Evolutionary conservation across 345 rosid species (phyloP).

Genomic region (Fremontodendron californicum): DNA sequence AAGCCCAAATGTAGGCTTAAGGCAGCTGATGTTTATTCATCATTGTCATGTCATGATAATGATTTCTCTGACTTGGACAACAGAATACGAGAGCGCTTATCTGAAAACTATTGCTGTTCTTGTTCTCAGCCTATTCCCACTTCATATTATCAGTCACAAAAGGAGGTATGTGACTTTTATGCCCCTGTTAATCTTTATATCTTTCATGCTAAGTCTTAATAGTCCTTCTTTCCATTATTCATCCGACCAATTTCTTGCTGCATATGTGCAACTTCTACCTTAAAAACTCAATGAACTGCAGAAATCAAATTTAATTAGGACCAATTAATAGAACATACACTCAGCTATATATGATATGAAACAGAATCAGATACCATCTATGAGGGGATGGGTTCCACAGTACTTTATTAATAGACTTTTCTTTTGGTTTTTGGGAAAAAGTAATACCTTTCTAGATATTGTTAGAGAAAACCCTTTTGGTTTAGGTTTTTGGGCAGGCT

Average conservation of each 20-base stretch:
- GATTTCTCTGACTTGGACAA: slow-evolving; percentile 74
- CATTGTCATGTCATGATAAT: slow-evolving; percentile 42
- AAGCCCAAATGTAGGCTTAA: slow-evolving; percentile 85
- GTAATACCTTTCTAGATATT: not conserved
- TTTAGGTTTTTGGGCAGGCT: not conserved
- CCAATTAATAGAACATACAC: not conserved
- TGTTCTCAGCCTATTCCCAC: slow-evolving; percentile 70
- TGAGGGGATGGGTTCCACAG: not conserved
- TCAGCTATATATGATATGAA: not conserved
- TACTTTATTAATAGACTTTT: not conserved
- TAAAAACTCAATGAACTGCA: not conserved
- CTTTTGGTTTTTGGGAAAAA: not conserved
- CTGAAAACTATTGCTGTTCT: slow-evolving; percentile 67
- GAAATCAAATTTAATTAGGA: not conserved
- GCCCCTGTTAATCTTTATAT: not conserved
- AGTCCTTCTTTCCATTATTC: not conserved
- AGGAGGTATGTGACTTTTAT: slow-evolving; percentile 53
- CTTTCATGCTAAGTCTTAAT: not conserved
- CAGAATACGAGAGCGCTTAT: slow-evolving; percentile 79
- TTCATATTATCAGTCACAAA: slow-evolving; percentile 76
- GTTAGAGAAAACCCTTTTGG: not conserved
- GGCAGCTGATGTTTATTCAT: slow-evolving; percentile 62
- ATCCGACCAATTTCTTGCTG: not conserved
- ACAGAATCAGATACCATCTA: not conserved
- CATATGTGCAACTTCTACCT: not conserved